phyloP scores from a whole-genome alignment of 805 yeast genomes.

The Jamesozyma piceae region DNA sequence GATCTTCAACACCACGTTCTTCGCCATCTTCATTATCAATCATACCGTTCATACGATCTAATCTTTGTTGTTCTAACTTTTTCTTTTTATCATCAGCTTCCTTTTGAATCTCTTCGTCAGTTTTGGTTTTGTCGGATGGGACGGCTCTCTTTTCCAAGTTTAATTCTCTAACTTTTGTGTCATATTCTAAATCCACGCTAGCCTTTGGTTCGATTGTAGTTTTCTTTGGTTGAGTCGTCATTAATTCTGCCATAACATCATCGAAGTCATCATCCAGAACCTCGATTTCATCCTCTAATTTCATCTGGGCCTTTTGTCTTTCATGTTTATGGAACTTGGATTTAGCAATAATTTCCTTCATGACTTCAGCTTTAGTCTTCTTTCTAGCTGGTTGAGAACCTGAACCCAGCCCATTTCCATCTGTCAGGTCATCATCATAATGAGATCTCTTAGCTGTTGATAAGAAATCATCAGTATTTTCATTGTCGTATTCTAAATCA shows the following conservation, averaged over 20 bases:
- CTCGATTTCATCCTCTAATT: conserved; percentile 49
- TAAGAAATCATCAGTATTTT: conserved; percentile 25
- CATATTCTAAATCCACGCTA: conserved; percentile 43
- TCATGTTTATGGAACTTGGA: conserved; percentile 70
- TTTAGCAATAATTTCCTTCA: conserved; percentile 78
- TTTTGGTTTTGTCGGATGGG: conserved; percentile 74
- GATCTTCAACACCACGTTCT: conserved; percentile 56
- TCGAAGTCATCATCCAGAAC: conserved; percentile 68
- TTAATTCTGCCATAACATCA: conserved; percentile 52
- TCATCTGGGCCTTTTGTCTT: conserved; percentile 57
- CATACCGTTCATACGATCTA: conserved; percentile 65
- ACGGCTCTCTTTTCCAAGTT: conserved; percentile 66
- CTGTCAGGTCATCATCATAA: conserved; percentile 31
- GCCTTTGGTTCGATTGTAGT: conserved; percentile 23
- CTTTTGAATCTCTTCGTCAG: conserved; percentile 56
- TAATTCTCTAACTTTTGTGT: conserved; percentile 55
- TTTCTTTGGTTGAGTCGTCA: conserved; percentile 10
- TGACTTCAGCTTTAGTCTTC: conserved; percentile 74
- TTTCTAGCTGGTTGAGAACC: conserved; percentile 41
- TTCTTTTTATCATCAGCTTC: conserved; percentile 55
- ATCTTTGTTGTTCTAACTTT: conserved; percentile 57
- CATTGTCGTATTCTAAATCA: conserved; percentile 36
- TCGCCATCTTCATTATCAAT: conserved; percentile 36
- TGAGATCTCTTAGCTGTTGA: conserved; percentile 17
- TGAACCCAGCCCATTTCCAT: conserved; percentile 33